These are phyloP conservation scores for Coleophoma cylindrospora DNA, from an alignment of 2,329 filamentous ascomycete species.

Conservation along the genomic window DNA sequence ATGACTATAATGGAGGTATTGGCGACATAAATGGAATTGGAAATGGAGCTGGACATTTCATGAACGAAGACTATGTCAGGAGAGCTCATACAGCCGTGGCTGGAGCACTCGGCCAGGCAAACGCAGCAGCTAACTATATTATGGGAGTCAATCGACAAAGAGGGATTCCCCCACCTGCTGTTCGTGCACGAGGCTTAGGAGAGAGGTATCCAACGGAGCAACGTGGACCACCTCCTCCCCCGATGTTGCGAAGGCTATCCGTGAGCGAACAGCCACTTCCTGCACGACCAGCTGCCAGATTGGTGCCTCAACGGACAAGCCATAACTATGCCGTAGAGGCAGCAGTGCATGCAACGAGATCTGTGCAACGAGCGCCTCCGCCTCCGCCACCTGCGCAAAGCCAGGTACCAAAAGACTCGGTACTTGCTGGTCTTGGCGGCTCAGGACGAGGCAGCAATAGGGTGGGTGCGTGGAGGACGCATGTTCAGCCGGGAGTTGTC, in stretches of 20 bases:
- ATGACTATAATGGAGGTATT: constrained; percentile 38
- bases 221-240: constrained; percentile 9
- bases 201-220: constrained; percentile 10
- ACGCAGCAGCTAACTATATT: constrained; percentile 26
- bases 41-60: constrained; percentile 50
- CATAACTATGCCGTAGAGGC: constrained; percentile 21
- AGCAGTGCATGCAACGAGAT: constrained; percentile 18
- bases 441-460: constrained; percentile 15
- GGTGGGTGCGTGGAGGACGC: constrained; percentile 24
- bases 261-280: constrained; percentile 15
- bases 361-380: not conserved
- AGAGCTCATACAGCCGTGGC: constrained; percentile 28
- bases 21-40: constrained; percentile 38
- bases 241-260: constrained; percentile 19
- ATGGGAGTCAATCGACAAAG: constrained; percentile 15
- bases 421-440: constrained; percentile 22
- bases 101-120: constrained; percentile 25
- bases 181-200: constrained; percentile 13
- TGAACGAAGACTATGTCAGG: constrained; percentile 53
- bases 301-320: constrained; percentile 18
- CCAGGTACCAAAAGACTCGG: constrained; percentile 7
- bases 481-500: constrained; percentile 20
- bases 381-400: not conserved
- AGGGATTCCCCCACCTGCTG: not conserved
- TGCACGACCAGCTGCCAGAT: constrained; percentile 13